Evolutionary conservation across 805 yeast species (phyloP), one percentile per base, ranked within the genome.

Genomic region (Danielozyma ontarioensis): DNA sequence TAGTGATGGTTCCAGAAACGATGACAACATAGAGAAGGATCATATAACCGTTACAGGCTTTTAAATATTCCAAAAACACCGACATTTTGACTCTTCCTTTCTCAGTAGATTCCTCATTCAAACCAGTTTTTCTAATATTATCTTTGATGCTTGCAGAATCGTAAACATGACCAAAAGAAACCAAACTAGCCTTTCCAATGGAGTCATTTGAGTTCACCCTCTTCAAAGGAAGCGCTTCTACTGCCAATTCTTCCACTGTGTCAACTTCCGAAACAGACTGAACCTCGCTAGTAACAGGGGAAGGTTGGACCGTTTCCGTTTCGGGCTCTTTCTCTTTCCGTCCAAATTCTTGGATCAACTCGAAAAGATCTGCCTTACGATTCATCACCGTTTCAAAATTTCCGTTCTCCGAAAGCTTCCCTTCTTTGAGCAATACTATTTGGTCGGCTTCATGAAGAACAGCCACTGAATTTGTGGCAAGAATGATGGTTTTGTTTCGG

Each of bases 301-400:
- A 27, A 3, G 21, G 26, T 13, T 29, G 32, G 11, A 35, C 28
- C 13, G 36, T 41, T 13, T 33, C 37, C 8, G 22, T 29, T 13
- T 28, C 37, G 2, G 25, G 32, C 3, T 40, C 42, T 12, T 44
- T 46, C 15, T 42, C 43, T n/a, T 48, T 37, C 15, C 47, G 40
- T 10, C 62, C 59, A 36, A 55, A 60, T 29, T 62, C 68, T 5
- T 38, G 40, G 26, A 61, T 54, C 39, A 63, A 48, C 12, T 42
- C 40, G 3, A 56, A 54, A 21, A 73, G 55, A 7, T 56, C 60
- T 1, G 69, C 58, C 11, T 52, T 53, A 12, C 45, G 46, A 1
- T 39, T 62, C 68, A 72, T 52, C 13, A 77, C 68, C 30, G 72
- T 70, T 5, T 59, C 50, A 50, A 71, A 82, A 5, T 67, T 61